These are phyloP conservation scores for Echria macrotheca DNA, from an alignment of 495 filamentous ascomycete genomes.

Conservation along the genomic window DNA sequence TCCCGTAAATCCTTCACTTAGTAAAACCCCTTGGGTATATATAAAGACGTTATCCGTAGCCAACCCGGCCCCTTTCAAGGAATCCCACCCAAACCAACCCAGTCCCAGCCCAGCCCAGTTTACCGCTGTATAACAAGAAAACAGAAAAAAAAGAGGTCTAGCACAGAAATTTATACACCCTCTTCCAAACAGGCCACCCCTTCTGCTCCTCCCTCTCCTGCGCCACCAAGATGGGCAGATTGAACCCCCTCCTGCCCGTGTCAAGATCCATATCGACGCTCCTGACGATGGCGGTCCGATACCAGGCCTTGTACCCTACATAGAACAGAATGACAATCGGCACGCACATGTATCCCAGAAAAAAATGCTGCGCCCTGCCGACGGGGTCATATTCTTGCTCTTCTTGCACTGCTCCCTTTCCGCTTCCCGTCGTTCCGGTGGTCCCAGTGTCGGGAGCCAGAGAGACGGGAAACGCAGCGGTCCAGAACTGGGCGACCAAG, in stretches of 20 bases:
- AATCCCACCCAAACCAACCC: background rate
- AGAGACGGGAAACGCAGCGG: constrained; percentile 69
- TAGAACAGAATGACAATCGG: constrained; percentile 77
- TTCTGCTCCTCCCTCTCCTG: constrained; percentile 70
- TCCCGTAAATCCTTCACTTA: no score
- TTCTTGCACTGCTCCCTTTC: background rate
- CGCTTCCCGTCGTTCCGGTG: background rate
- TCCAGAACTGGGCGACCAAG: constrained; percentile 93
- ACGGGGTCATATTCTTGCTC: constrained; percentile 12
- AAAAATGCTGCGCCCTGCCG: constrained; percentile 53
- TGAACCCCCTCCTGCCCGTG: constrained; percentile 84
- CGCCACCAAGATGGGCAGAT: constrained; percentile 65
- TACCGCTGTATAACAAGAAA: background rate
- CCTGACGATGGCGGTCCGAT: constrained; percentile 60
- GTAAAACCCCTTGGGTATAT: no score
- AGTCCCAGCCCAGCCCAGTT: background rate
- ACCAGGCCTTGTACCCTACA: constrained; percentile 73
- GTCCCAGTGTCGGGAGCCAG: background rate
- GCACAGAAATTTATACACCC: constrained; percentile 53
- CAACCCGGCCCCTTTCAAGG: background rate
- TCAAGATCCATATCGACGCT: constrained; percentile 73
- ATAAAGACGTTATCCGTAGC: no score
- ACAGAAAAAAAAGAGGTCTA: no score
- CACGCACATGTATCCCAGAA: constrained; percentile 72
- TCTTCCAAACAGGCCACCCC: constrained; percentile 83